Evolutionary conservation across 106 monocot species (phyloP), one percentile per base, ranked within the genome.

Genomic region (Dendrobium catenatum): DNA sequence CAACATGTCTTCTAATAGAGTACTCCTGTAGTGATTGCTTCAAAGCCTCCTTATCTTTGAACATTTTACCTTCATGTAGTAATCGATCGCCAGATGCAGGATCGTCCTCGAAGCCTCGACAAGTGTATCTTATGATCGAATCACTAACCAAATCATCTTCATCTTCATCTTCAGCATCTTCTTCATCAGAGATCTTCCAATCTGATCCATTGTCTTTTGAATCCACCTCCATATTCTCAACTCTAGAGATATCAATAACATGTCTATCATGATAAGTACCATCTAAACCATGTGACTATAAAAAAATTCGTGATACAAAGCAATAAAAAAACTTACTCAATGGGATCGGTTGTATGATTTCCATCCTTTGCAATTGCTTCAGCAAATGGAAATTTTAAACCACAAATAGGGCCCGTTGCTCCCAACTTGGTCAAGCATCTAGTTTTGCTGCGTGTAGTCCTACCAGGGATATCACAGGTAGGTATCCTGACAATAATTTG

Each of bases 1-100:
- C 73, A 6, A 73, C 73, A 73, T 73, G 73, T 42, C 73, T 73
- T 73, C 73, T 73, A 19, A 73, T 73, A 19, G 73, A 73, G 73
- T 73, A 73, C 42, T 73, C 73, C 18, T 73, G 73, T 42, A 73
- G 42, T 73, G 73, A 22, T 73, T 73, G 73, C 73, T 42, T 73
- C 73, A 73, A 73, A 16, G 42, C 40, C 42, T 73, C 73, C 73
- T 73, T 73, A 73, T 73, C 73, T 73, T 42, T 42, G 73, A 73
- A 73, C 40, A 73, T 41, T 73, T 73, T 73, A 4, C 73, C 73
- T 4, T 18, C 17, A 42, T 73, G 42, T 0, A 73, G 73, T 42
- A 73, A 18, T 42, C 73, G 19, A 20, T 73, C 73, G 18, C 73
- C 4, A 5, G 73, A 73, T 18, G 18, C 5, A 42, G 42, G 73